Conservation (phyloP, 192 early-diverging fungal species). For the Jimgerdemannia flammicorona region DNA sequence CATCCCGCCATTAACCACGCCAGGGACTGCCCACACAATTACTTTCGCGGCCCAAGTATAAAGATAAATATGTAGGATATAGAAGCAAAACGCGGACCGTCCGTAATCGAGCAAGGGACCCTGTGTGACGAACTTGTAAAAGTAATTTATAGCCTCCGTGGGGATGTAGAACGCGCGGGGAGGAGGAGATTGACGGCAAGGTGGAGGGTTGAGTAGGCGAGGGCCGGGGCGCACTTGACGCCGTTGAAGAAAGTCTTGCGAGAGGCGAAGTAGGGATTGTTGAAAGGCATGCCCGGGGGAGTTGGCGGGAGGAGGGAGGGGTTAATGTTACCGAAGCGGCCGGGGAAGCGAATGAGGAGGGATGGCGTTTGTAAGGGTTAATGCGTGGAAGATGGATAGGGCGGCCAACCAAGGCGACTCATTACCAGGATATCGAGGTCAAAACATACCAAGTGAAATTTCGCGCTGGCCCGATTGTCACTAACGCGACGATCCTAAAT, state of each 20-base stretch:
- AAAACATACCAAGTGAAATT: too few relatives aligned
- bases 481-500: too few relatives aligned
- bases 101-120: constrained; percentile 13
- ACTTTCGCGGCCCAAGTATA: neutral
- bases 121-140: constrained; percentile 1
- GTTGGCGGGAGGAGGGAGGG: neutral
- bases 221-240: constrained; percentile 14
- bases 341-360: neutral
- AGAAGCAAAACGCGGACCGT: constrained; percentile 13
- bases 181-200: constrained; percentile 1
- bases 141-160: neutral
- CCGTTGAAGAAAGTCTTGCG: constrained; percentile 13
- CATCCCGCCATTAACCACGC: neutral
- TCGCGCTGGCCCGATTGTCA: too few relatives aligned
- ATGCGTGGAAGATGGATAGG: too few relatives aligned
- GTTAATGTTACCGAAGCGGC: constrained; percentile 2
- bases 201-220: constrained; percentile 7
- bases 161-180: constrained; percentile 6
- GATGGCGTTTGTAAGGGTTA: too few relatives aligned
- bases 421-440: too few relatives aligned
- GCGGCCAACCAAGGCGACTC: too few relatives aligned
- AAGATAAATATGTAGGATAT: constrained; percentile 12
- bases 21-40: neutral
- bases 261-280: constrained; percentile 12
- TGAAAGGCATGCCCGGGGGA: neutral